These are phyloP conservation scores for Ruellia speciosa DNA, from an alignment of 305 asterid species.

Conservation along the genomic window DNA sequence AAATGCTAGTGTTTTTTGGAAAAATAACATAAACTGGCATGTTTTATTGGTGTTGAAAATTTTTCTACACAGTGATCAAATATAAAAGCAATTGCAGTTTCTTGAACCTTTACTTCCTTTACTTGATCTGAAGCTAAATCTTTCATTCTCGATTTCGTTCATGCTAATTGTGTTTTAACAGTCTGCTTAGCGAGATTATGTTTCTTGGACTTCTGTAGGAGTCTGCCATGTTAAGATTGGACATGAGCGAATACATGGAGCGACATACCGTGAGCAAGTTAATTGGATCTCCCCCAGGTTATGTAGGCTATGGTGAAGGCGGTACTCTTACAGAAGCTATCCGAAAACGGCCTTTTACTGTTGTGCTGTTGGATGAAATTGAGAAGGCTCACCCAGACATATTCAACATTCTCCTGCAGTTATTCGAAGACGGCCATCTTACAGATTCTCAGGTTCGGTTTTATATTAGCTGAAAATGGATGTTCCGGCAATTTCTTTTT, in stretches of 20 bases:
- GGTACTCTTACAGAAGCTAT: slow-evolving; percentile 92
- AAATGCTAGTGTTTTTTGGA: too few species aligned
- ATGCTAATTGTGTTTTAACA: slow-evolving; percentile 5
- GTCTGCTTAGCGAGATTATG: slow-evolving; percentile 1
- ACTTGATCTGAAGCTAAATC: too few species aligned
- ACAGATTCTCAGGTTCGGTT: slow-evolving; percentile 85
- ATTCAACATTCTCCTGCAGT: slow-evolving; percentile 84
- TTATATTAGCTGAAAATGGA: not conserved
- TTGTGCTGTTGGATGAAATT: slow-evolving; percentile 81
- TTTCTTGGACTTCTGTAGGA: slow-evolving; percentile 35
- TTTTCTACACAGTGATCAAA: too few species aligned
- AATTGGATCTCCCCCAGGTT: slow-evolving; percentile 99
- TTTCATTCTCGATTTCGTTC: slow-evolving; percentile 4
- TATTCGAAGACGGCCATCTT: slow-evolving; percentile 94
- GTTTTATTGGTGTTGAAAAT: too few species aligned
- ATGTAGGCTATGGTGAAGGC: slow-evolving; percentile 89
- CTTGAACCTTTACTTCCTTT: too few species aligned
- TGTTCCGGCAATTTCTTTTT: not conserved
- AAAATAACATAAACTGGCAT: too few species aligned
- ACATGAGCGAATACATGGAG: slow-evolving; percentile 98
- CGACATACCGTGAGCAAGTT: slow-evolving; percentile 94
- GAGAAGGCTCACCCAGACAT: slow-evolving; percentile 97
- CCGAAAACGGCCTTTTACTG: slow-evolving; percentile 77
- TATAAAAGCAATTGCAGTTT: too few species aligned
- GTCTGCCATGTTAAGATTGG: slow-evolving; percentile 84